phyloP scores from a whole-genome alignment of 345 rosid genomes.

The Leavenworthia alabamica region DNA sequence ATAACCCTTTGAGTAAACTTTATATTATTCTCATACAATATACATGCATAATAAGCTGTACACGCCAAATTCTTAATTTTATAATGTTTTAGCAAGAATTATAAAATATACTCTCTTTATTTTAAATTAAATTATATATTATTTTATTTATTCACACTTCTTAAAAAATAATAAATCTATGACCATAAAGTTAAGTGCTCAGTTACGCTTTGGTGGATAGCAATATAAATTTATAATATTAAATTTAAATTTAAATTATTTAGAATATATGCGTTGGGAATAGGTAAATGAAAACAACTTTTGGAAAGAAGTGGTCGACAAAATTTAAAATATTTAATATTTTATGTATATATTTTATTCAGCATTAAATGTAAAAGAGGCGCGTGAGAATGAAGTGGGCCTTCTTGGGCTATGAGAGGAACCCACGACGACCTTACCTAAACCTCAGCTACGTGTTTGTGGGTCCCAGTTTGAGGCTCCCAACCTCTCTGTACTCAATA shows the following conservation, averaged over 20 bases:
- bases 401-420: constrained; percentile 19
- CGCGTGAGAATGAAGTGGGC: constrained; percentile 23
- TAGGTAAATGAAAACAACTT: constrained; percentile 21
- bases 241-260: not conserved
- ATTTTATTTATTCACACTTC: no score
- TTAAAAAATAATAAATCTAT: not conserved
- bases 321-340: not conserved
- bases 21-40: not conserved
- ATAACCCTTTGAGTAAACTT: constrained; percentile 6
- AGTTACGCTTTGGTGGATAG: not conserved
- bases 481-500: no score
- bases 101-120: no score
- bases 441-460: constrained; percentile 12
- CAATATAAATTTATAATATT: not conserved
- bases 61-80: no score
- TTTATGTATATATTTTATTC: not conserved
- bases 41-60: no score
- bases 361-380: not conserved
- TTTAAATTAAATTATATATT: no score
- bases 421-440: constrained; percentile 21
- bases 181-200: not conserved
- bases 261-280: constrained; percentile 8
- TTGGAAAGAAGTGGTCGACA: constrained; percentile 27
- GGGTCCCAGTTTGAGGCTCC: no score
- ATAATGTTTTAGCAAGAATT: not conserved